These are phyloP conservation scores for Schizosaccharomyces osmophilus DNA, from an alignment of 805 yeast genomes.

Conservation along the genomic window DNA sequence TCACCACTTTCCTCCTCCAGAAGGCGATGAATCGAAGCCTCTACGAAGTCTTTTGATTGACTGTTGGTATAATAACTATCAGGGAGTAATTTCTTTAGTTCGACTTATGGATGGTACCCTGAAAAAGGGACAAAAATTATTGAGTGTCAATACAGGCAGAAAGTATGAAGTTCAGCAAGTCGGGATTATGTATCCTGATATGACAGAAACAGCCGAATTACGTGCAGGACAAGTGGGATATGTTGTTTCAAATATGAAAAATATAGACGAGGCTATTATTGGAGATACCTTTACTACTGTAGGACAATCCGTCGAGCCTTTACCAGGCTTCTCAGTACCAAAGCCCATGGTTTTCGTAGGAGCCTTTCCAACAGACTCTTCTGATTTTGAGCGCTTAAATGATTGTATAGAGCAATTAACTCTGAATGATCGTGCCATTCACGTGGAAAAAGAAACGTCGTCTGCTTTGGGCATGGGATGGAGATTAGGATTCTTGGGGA, in stretches of 20 bases:
- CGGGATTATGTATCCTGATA: constrained; percentile 88
- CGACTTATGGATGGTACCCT: constrained; percentile 65
- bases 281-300: constrained; percentile 69
- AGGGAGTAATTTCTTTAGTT: constrained; percentile 72
- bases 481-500: constrained; percentile 87
- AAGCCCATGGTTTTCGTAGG: constrained; percentile 96
- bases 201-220: constrained; percentile 34
- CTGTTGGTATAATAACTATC: constrained; percentile 86
- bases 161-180: constrained; percentile 75
- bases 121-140: constrained; percentile 46
- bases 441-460: constrained; percentile 71
- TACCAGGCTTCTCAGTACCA: constrained; percentile 89
- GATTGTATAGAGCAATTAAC: constrained; percentile 76
- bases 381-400: constrained; percentile 68
- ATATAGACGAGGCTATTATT: constrained; percentile 59
- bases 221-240: constrained; percentile 88
- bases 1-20: constrained; percentile 58
- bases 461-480: constrained; percentile 92
- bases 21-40: constrained; percentile 28
- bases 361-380: constrained; percentile 89
- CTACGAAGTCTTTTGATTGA: constrained; percentile 67
- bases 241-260: constrained; percentile 82
- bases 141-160: constrained; percentile 51
- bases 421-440: constrained; percentile 75
- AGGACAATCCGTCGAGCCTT: constrained; percentile 32